Evolutionary conservation across 1,139 yeast genomes (phyloP), one percentile per base, ranked within the genome.

Genomic region (Blastobotrys ciferrii): DNA sequence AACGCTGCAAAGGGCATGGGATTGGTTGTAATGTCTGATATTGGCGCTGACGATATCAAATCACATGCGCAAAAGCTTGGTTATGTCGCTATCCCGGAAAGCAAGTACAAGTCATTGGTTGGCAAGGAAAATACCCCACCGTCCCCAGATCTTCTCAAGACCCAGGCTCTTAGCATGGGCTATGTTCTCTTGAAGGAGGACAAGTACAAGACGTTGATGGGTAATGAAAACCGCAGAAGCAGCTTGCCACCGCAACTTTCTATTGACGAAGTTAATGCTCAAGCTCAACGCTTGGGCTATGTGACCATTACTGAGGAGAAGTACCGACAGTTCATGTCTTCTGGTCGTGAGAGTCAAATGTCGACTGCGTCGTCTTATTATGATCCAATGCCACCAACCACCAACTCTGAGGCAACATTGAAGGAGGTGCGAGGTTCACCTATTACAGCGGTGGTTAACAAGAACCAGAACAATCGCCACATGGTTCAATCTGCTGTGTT

Each of bases 1-100:
- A 12, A 57, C 58, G 36, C 43, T 32, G 51, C 51, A 14, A 25
- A 42, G 36, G 43, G 28, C 12, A 15, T 48, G 32, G 51, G 53
- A 6, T 32, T 50, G 14, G 53, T 53, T 2, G 46, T 63, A 11
- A 23, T 68, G n/a, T 39, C 61, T 2, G 71, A 68, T 42, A 56
- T 67, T 14, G 50, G 47, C 11, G 48, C 45, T 3, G 50, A 64
- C 51, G 49, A 55, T 14, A 32, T 53, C 35, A 41, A 43, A 32
- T 18, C 39, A 3, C 50, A 53, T 35, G 56, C 56, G 15, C 30
- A 45, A 13, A 32, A 42, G 9, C 36, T 43, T 9, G 56, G 53
- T 5, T 47, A 52, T 7, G 48, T 50, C n/a, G 45, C 50, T 2
- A 15, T 53, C 4, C 49, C 52, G 5, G 37, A 32, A 4, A 46